A percentile compares a stretch with the other conserved stretches of the same genome.
These are phyloP conservation scores for Xylariales sp. DNA, from an alignment of 2,329 filamentous ascomycete genomes.

Conservation along the genomic window DNA sequence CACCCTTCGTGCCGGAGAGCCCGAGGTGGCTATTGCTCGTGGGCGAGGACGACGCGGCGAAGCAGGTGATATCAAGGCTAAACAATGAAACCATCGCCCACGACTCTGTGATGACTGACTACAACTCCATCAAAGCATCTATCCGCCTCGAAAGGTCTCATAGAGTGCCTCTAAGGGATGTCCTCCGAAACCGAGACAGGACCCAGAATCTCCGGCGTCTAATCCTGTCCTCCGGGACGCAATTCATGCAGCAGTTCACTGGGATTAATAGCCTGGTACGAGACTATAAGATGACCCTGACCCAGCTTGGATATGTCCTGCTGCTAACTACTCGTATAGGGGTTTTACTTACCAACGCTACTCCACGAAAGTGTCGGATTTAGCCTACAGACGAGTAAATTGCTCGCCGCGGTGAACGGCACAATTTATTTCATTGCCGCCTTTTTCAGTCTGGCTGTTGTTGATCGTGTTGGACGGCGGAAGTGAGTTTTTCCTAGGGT, in stretches of 20 bases:
- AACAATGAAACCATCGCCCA: constrained; percentile 47
- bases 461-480: constrained; percentile 55
- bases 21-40: constrained; percentile 61
- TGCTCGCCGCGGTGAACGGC: constrained; percentile 65
- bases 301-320: constrained; percentile 31
- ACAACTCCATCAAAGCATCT: constrained; percentile 52
- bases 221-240: constrained; percentile 58
- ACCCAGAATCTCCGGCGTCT: constrained; percentile 54
- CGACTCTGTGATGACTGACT: constrained; percentile 49
- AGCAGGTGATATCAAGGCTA: constrained; percentile 67
- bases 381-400: constrained; percentile 53
- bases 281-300: neutral
- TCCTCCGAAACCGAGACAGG: constrained; percentile 53
- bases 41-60: constrained; percentile 58
- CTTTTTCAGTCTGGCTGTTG: constrained; percentile 53
- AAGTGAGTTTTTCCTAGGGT: constrained; percentile 45
- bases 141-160: constrained; percentile 52
- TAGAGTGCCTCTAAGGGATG: constrained; percentile 50
- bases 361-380: constrained; percentile 67
- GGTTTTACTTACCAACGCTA: constrained; percentile 64
- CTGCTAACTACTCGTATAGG: constrained; percentile 37
- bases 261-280: constrained; percentile 54
- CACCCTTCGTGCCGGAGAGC: constrained; percentile 50
- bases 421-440: constrained; percentile 54
- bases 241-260: constrained; percentile 60